Base-by-base conservation (phyloP, 169 alveolate genomes). In the Plasmodium adleri region DNA sequence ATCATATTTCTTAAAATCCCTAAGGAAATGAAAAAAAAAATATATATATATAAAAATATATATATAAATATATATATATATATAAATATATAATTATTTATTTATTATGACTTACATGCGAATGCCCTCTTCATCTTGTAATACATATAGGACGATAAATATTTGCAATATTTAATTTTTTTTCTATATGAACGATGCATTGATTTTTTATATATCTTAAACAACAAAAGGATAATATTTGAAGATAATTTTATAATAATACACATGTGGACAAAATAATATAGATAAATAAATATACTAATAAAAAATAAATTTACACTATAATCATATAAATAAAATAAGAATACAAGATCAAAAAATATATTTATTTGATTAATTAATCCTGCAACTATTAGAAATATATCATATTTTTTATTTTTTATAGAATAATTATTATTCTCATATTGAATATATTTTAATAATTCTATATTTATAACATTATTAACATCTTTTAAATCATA, bases 381-480 rank as follows among this genome's bases (percentile, higher is more conserved):
- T 1, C 91, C 91, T 9, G 91, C 28, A 9, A 58, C 17, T 4
- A 68, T 68, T 28, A 83, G 50, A 45, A 83, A 83, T 1, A 68
- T 24, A 83, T 83, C 91, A 60, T 20, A 83, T 68, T 72, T 58
- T 28, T 45, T 10, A 60, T 62, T 54, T 28, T 39, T 63, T 8
- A 83, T 68, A 6, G 91, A 68, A 60, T 83, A 83, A 28, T 83
- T 83, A 15, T 83, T 83, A 52, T 83, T 83, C 22, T 83, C 91
- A 60, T 68, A 83, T 50, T 83, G 91, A 8, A 83, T 83, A 72
- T 83, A 83, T 15, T 63, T 83, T 60, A 83, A 54, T 28, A 83
- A 60, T n/a, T 83, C 91, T 13, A 4, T 54, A 58, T 83, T 83
- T 12, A 83, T 56, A 60, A 43, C 6, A 17, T 83, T 73, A 15